phyloP scores from a whole-genome alignment of 108 stramenopile genomes.

The Skeletonema grethae region DNA sequence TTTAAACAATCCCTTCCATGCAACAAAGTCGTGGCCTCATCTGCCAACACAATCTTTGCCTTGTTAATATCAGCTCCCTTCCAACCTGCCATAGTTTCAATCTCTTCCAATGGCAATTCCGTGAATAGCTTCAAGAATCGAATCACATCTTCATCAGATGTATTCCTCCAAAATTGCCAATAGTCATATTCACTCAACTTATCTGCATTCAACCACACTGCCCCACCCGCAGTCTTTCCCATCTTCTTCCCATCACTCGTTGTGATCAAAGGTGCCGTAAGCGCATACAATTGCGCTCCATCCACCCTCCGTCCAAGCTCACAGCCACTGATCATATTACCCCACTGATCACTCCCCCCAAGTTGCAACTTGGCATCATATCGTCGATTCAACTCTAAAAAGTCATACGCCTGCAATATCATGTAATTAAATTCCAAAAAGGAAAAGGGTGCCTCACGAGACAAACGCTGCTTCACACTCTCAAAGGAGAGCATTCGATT shows the following conservation, averaged over 20 bases:
- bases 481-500: constrained; percentile 97
- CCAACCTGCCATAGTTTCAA: constrained; percentile 63
- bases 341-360: constrained; percentile 99
- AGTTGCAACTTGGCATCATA: constrained; percentile 86
- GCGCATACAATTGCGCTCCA: constrained; percentile 84
- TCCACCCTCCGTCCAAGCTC: constrained; percentile 92
- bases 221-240: constrained; percentile 97
- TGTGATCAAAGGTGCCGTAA: constrained; percentile 97
- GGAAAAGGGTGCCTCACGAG: constrained; percentile 88
- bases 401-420: constrained; percentile 98
- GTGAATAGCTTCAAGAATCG: constrained; percentile 96
- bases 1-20: constrained; percentile 88
- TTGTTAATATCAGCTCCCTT: constrained; percentile 88
- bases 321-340: constrained; percentile 95
- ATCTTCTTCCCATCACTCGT: constrained; percentile 98
- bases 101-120: constrained; percentile 84
- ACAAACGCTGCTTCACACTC: constrained; percentile 91
- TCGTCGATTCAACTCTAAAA: constrained; percentile 89
- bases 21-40: constrained; percentile 92
- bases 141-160: constrained; percentile 92
- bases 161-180: constrained; percentile 99
- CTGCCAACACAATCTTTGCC: constrained; percentile 94
- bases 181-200: constrained; percentile 94
- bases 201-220: constrained; percentile 95
- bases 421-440: constrained; percentile 99